phyloP scores from a whole-genome alignment of 75 land plant species.

The Isoetes taiwanensis region DNA sequence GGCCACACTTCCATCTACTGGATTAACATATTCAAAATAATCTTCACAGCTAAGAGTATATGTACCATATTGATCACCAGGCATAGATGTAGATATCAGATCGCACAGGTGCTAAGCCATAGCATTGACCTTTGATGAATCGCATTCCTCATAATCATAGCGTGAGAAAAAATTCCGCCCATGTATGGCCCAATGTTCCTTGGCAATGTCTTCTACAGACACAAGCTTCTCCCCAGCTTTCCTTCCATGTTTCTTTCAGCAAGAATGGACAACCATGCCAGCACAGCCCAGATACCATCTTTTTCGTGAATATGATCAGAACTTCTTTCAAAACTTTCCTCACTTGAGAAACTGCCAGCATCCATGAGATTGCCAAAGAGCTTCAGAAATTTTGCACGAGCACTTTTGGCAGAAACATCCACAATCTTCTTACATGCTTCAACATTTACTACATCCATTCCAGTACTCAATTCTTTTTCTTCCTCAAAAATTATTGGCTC shows the following conservation, averaged over 20 bases:
- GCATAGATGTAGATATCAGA: not conserved
- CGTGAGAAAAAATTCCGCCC: constrained; percentile 2
- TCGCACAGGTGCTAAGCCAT: not conserved
- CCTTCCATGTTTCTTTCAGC: constrained; percentile 3
- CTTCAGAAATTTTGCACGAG: no score
- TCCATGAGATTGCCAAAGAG: no score
- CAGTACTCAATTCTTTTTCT: no score
- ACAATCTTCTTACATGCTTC: no score
- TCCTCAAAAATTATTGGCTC: no score
- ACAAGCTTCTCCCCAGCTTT: constrained; percentile 1
- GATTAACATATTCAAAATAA: constrained; percentile 3
- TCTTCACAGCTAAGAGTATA: not conserved
- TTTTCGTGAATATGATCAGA: no score
- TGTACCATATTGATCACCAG: constrained; percentile 3
- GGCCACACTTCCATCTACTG: constrained; percentile 1
- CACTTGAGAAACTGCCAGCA: no score
- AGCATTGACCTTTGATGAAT: not conserved
- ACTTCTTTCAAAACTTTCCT: no score
- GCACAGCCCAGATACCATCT: not conserved
- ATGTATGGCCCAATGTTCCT: not conserved
- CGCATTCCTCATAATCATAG: constrained; percentile 8
- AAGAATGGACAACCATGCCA: constrained; percentile 1
- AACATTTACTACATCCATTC: no score
- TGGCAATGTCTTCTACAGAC: constrained; percentile 2
- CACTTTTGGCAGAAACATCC: no score